Conservation (phyloP, 257 asterid genomes). For the Solanum pennellii region DNA sequence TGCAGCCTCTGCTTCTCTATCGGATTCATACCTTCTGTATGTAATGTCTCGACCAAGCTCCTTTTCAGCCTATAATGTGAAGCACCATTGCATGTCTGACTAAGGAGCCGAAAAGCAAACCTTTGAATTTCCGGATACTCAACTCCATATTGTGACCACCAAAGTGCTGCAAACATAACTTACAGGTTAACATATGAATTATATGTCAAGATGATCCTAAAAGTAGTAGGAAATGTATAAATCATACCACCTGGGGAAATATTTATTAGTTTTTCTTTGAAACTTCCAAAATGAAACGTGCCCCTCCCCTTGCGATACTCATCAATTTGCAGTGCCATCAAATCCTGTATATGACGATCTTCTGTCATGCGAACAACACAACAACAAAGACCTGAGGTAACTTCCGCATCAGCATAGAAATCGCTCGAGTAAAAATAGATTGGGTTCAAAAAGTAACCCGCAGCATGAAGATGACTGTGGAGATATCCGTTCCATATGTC, state of each 20-base stretch:
- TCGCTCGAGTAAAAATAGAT: slow-evolving; percentile 23
- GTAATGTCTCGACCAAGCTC: slow-evolving; percentile 25
- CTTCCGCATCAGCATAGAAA: slow-evolving; percentile 33
- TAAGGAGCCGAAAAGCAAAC: slow-evolving; percentile 35
- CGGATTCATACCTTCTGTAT: slow-evolving; percentile 3
- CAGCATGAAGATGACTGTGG: slow-evolving; percentile 51
- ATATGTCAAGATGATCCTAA: not conserved
- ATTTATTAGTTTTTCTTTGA: not conserved
- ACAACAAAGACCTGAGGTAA: slow-evolving; percentile 22
- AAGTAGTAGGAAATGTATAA: not conserved
- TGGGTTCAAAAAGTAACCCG: slow-evolving; percentile 55
- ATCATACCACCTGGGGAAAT: slow-evolving; percentile 28
- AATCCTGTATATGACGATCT: slow-evolving; percentile 9
- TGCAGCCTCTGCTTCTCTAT: slow-evolving; percentile 16
- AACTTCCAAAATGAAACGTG: slow-evolving; percentile 12
- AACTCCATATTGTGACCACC: slow-evolving; percentile 53
- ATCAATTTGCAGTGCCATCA: slow-evolving; percentile 20
- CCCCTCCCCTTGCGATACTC: slow-evolving; percentile 13
- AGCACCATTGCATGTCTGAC: slow-evolving; percentile 53
- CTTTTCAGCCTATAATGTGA: slow-evolving; percentile 33
- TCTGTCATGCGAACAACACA: slow-evolving; percentile 22
- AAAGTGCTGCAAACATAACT: slow-evolving; percentile 23
- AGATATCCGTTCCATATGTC: slow-evolving; percentile 47
- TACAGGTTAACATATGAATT: not conserved
- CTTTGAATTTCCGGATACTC: slow-evolving; percentile 40